A percentile compares a stretch with the other conserved stretches of the same genome.
Conservation (phyloP, 495 filamentous ascomycete species). For the Ramalina intermedia region DNA sequence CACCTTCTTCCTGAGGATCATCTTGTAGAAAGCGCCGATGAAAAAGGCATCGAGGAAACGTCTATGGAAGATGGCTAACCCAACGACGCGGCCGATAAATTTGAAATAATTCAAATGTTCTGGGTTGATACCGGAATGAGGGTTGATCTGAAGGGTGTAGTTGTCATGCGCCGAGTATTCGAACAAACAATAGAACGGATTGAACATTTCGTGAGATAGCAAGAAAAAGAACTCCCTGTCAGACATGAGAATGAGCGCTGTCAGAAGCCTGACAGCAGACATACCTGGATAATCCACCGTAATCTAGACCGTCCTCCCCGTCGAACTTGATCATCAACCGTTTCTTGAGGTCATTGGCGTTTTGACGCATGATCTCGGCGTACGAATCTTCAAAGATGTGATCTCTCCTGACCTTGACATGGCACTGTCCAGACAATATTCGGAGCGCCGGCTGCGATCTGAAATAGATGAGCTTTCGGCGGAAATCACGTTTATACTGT, state of each 20-base stretch:
- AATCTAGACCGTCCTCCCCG: slow-evolving; percentile 94
- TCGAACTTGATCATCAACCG: slow-evolving; percentile 99
- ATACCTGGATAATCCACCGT: slow-evolving; percentile 86
- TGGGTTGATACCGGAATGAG: slow-evolving; percentile 97
- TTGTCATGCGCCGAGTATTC: slow-evolving; percentile 99
- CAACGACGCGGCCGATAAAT: slow-evolving; percentile 97
- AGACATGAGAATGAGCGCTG: slow-evolving; percentile 16
- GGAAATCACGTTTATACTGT: slow-evolving; percentile 98
- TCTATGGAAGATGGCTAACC: slow-evolving; percentile 94
- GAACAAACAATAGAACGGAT: slow-evolving; percentile 99
- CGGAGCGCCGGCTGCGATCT: slow-evolving; percentile 91
- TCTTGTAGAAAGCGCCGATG: slow-evolving; percentile 99
- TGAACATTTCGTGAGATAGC: slow-evolving; percentile 99
- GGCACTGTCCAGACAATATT: slow-evolving; percentile 90
- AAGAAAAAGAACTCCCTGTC: slow-evolving; percentile 97
- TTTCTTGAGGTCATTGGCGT: slow-evolving; percentile 93
- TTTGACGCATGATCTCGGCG: slow-evolving; percentile 94
- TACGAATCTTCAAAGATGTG: slow-evolving; percentile 99
- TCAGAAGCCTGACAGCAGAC: not conserved
- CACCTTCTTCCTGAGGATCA: slow-evolving; percentile 92
- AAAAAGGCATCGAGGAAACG: slow-evolving; percentile 98
- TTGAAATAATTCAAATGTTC: slow-evolving; percentile 99
- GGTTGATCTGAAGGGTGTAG: slow-evolving; percentile 99
- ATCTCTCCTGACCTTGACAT: slow-evolving; percentile 89
- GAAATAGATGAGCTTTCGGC: slow-evolving; percentile 97